Base-by-base conservation (phyloP, 768 basidiomycete species). In the Tricholoma hemisulphureum region DNA sequence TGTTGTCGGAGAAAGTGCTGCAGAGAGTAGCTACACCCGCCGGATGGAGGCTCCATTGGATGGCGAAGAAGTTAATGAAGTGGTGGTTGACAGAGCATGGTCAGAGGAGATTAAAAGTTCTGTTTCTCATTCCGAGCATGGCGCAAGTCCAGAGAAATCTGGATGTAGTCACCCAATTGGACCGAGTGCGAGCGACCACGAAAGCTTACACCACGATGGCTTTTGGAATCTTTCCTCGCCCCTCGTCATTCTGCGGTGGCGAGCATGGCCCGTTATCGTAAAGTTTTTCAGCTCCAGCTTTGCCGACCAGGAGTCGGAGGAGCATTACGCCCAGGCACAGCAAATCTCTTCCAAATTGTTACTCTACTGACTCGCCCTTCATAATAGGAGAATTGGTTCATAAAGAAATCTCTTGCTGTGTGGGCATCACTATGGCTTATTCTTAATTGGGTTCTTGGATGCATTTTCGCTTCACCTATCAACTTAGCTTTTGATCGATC, bases 61-160 rank as follows among this genome's bases (percentile, higher is more conserved):
- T 26, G 68, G 65, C 13, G 75, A 69, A 32, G 72, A 77, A 53
- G 83, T 91, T 7, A 82, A 92, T 69, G 83, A 89, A 73, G 82
- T 91, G 20, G 83, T 92, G 21, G 89, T 92, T 14, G 89, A 92
- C 69, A 80, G 88, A 48, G 73, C 78, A 29, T 89, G 87, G 88
- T 73, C 79, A 2, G 83, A 84, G 55, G 83, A 83, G 58, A 75
- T 81, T 60, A 82, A 79, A 67, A 84, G 76, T 52, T 81, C 81
- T 20, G 68, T 77, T 39, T 71, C 80, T 21, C 80, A 80, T 54
- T 82, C 83, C 14, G 84, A 86, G 26, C 78, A 81, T 26, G 80
- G 73, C 53, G 63, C 63, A 16, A 77, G 71, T 16, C 78, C 77
- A 14, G 80, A 85, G 41, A 83, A 82, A 71, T 77, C 80, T 11